Base-by-base conservation (phyloP, 257 asterid species). In the Cruciata laevipes region DNA sequence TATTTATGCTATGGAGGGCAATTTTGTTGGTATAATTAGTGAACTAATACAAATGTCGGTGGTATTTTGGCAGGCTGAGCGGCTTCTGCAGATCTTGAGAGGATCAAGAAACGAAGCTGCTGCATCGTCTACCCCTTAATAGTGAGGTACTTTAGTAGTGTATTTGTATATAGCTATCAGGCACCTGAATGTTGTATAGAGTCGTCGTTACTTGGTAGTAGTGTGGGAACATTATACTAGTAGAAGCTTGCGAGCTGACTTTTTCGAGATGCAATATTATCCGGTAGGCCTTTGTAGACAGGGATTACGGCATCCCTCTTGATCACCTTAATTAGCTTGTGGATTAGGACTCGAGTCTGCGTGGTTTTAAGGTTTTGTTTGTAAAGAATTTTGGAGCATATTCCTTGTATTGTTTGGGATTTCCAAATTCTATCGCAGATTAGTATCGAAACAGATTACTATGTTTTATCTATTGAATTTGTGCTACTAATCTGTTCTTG, bases 21-120 rank as follows among this genome's bases (percentile, higher is more conserved):
- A 27, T 59, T 59, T 20, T 51, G 42, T 63, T 40, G 52, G 60
- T 42, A 17, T 65, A 65, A 27, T 56, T 67, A 56, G 66, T 56
- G 55, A 47, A 47, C 8, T 47, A 70, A 71, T 67, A 55, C 69
- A 47, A 33, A 61, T 59, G 57, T 30, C 55, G 25, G 11, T 52
- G 74, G 55, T 42, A 16, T 47, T 68, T 77, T 80, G 78, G 78
- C 96, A 93, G 99, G 97, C 95, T 68, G 99, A 93, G 74, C 86
- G 84, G 40, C 92, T 93, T 69, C 96, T 93, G 35, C 92, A 84
- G 68, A 85, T 83, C 83, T 83, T 93, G 88, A 88, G 99, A 82
- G 99, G 90, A 77, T 84, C 94, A 67, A 93, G 99, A 70, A 94
- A 84, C 42, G 97, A 86, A 78, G 95, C 91, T 77, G 95, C 91